Conservation (phyloP, 495 filamentous ascomycete genomes). For the Podospora fimiseda region DNA sequence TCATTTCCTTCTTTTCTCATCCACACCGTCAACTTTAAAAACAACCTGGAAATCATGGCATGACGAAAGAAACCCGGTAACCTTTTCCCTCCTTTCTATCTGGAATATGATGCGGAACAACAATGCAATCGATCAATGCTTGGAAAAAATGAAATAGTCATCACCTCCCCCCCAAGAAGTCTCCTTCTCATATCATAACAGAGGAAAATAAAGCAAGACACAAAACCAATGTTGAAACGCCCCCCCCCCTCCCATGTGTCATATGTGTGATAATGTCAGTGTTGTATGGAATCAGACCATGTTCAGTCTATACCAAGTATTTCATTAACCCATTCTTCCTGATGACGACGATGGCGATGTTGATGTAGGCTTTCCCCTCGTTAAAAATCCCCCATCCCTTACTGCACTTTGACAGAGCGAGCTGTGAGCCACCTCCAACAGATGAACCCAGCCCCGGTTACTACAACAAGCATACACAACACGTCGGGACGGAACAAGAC, state of each 20-base stretch:
- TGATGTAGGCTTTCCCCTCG: background rate
- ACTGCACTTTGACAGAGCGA: conserved; percentile 5
- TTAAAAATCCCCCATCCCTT: background rate
- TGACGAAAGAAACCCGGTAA: background rate
- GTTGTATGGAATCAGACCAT: conserved; percentile 1
- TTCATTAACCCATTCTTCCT: conserved; percentile 10
- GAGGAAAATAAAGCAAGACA: background rate
- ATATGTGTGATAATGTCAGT: conserved; percentile 1
- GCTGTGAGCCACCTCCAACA: conserved; percentile 15
- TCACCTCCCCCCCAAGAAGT: no score
- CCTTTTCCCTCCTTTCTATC: conserved; percentile 1
- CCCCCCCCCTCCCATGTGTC: conserved; percentile 1
- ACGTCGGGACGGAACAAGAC: conserved; percentile 33
- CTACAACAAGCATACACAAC: conserved; percentile 19
- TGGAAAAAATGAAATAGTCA: conserved; percentile 4
- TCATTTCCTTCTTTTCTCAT: no score
- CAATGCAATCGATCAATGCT: no score
- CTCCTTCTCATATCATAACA: background rate
- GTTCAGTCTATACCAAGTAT: conserved; percentile 2
- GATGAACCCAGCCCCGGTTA: conserved; percentile 22
- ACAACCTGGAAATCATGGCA: no score
- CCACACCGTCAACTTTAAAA: no score
- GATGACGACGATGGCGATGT: background rate
- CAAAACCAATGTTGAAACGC: background rate
- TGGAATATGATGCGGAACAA: background rate